A percentile compares a stretch with the other conserved stretches of the same genome.
phyloP scores from a whole-genome alignment of 805 yeast species.

The Lachancea mirantina region DNA sequence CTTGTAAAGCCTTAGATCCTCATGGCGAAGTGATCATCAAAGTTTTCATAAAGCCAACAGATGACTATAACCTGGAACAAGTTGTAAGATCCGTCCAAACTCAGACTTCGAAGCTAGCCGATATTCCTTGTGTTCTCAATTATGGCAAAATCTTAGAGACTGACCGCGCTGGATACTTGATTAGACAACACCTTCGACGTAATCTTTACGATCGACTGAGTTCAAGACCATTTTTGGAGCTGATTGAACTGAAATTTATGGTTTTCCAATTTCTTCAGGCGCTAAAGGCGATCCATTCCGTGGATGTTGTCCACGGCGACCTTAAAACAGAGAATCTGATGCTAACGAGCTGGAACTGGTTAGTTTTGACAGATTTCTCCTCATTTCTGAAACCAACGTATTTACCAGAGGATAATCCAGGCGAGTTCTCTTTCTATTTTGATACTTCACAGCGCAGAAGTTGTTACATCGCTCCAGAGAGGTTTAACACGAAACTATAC shows the following conservation, averaged over 20 bases:
- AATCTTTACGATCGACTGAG: conserved; percentile 84
- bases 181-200: conserved; percentile 71
- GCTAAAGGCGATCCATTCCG: conserved; percentile 54
- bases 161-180: conserved; percentile 83
- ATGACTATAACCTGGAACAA: conserved; percentile 17
- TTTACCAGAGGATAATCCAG: conserved; percentile 89
- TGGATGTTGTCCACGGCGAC: conserved; percentile 76
- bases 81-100: conserved; percentile 32
- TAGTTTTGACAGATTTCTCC: conserved; percentile 75
- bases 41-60: conserved; percentile 67
- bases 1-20: conserved; percentile 70
- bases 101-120: conserved; percentile 34
- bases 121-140: conserved; percentile 58
- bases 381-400: conserved; percentile 66
- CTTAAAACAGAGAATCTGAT: conserved; percentile 84
- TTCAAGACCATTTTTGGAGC: conserved; percentile 78
- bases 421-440: conserved; percentile 83
- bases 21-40: conserved; percentile 73
- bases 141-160: conserved; percentile 75
- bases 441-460: conserved; percentile 82
- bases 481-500: conserved; percentile 42
- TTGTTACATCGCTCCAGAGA: conserved; percentile 92
- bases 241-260: conserved; percentile 77
- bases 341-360: conserved; percentile 86
- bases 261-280: conserved; percentile 71